Evolutionary conservation across 2,329 filamentous ascomycete genomes (phyloP).

Genomic region (Lasiodiplodia theobromae): DNA sequence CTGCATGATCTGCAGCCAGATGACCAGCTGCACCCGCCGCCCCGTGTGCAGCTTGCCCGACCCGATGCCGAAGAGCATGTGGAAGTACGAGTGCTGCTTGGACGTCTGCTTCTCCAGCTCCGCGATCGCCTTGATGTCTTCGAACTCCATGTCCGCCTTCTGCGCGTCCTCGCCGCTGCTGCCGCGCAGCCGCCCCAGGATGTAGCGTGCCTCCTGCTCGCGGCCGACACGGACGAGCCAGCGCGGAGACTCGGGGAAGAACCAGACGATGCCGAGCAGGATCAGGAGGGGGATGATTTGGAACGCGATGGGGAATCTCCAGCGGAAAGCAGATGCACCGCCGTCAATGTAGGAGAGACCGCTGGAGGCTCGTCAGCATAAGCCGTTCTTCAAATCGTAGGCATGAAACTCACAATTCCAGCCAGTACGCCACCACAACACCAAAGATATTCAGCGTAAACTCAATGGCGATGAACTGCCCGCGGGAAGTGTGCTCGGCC

Average conservation of each 20-base stretch:
- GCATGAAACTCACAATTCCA: constrained; percentile 42
- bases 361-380: constrained; percentile 10
- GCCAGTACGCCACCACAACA: constrained; percentile 67
- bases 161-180: constrained; percentile 56
- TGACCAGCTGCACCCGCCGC: constrained; percentile 71
- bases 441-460: constrained; percentile 78
- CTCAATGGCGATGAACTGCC: constrained; percentile 73
- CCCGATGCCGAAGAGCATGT: constrained; percentile 72
- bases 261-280: constrained; percentile 65
- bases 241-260: constrained; percentile 74
- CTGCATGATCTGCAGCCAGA: constrained; percentile 76
- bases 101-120: constrained; percentile 60
- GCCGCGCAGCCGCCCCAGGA: constrained; percentile 70
- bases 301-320: constrained; percentile 74
- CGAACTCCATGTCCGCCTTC: constrained; percentile 68
- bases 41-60: constrained; percentile 71
- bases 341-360: constrained; percentile 68
- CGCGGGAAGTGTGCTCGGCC: constrained; percentile 70
- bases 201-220: constrained; percentile 70
- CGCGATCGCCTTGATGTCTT: constrained; percentile 71
- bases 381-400: too few species aligned
- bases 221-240: constrained; percentile 72
- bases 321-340: constrained; percentile 65
- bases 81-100: constrained; percentile 65
- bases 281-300: constrained; percentile 70